Conservation (phyloP, 768 basidiomycete species). For the Amanita thiersii region DNA sequence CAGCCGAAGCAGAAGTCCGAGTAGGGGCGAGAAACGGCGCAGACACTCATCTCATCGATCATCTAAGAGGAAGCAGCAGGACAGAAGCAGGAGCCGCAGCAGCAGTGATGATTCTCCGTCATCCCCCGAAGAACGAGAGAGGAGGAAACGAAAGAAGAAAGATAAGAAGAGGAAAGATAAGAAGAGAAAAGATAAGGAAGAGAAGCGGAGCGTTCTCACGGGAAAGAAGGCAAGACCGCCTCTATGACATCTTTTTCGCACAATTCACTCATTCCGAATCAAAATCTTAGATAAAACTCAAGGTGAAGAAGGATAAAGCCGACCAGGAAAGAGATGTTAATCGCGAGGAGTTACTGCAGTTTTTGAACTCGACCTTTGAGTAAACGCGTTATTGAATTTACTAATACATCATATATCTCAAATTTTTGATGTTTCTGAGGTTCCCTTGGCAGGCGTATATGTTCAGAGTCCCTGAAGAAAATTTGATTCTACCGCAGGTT, state of each 20-base stretch:
- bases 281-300: constrained; percentile 45
- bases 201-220: constrained; percentile 47
- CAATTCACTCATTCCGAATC: constrained; percentile 4
- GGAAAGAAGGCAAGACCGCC: constrained; percentile 51
- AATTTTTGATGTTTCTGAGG: too few species aligned
- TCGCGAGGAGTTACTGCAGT: constrained; percentile 41
- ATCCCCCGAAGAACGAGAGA: constrained; percentile 17
- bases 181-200: constrained; percentile 32
- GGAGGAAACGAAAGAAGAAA: constrained; percentile 28
- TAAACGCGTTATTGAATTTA: constrained; percentile 10
- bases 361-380: constrained; percentile 47
- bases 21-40: neutral
- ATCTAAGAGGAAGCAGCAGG: constrained; percentile 14
- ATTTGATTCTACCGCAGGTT: too few species aligned
- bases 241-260: neutral
- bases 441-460: too few species aligned
- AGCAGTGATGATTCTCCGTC: constrained; percentile 6
- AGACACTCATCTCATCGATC: neutral
- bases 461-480: too few species aligned
- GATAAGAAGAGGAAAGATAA: constrained; percentile 21
- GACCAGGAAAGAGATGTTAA: constrained; percentile 53
- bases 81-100: constrained; percentile 14
- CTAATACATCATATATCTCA: neutral
- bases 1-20: neutral
- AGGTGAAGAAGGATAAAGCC: constrained; percentile 50